These are phyloP conservation scores for Lumnitzera littorea DNA, from an alignment of 345 rosid genomes.

Conservation along the genomic window DNA sequence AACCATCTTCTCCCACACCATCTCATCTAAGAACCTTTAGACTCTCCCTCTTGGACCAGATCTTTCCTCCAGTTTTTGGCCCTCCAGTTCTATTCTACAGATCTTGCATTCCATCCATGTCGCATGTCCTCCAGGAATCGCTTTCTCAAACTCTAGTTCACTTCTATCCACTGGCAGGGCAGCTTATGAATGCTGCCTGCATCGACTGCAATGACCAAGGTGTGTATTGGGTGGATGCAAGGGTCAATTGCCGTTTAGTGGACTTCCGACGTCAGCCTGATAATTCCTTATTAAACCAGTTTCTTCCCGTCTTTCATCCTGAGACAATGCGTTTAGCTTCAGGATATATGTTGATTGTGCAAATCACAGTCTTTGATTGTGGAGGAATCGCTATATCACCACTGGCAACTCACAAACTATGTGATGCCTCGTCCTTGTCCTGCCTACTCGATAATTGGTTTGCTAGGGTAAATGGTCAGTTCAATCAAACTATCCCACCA, in stretches of 20 bases:
- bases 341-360: slow-evolving; percentile 3
- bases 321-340: slow-evolving; percentile 1
- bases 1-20: slow-evolving; percentile 26
- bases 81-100: slow-evolving; percentile 7
- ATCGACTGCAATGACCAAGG: slow-evolving; percentile 18
- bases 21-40: slow-evolving; percentile 6
- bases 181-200: slow-evolving; percentile 1
- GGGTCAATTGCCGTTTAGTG: neutral
- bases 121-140: neutral
- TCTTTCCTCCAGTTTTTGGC: slow-evolving; percentile 17
- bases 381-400: slow-evolving; percentile 9
- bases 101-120: neutral
- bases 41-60: slow-evolving; percentile 33
- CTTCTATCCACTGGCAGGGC: slow-evolving; percentile 20
- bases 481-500: neutral
- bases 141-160: slow-evolving; percentile 5
- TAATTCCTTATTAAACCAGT: neutral
- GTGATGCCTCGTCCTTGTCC: slow-evolving; percentile 8
- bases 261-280: slow-evolving; percentile 6
- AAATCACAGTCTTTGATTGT: slow-evolving; percentile 7
- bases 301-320: slow-evolving; percentile 4
- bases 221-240: slow-evolving; percentile 8
- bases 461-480: neutral
- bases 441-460: slow-evolving; percentile 1
- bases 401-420: slow-evolving; percentile 10